These are phyloP conservation scores for Takakia lepidozioides DNA, from an alignment of 225 moss, liverwort and hornwort genomes.

Conservation along the genomic window DNA sequence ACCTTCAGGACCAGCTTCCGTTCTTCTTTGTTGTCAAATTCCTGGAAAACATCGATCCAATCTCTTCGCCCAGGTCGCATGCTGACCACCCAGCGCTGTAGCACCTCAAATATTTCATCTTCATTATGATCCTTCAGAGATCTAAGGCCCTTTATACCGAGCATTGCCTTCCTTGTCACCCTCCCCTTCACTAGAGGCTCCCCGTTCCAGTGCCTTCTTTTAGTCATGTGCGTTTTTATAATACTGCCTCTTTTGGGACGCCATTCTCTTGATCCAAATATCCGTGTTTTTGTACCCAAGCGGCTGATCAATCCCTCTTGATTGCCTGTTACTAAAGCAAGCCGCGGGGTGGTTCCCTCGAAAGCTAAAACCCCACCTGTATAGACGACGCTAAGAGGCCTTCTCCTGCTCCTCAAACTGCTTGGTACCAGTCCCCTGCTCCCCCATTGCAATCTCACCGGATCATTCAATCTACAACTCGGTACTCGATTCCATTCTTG, in stretches of 20 bases:
- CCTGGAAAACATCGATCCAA: neutral
- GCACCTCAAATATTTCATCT: constrained; percentile 26
- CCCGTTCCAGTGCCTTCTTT: constrained; percentile 42
- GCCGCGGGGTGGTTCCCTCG: too few species aligned
- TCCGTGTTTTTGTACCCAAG: too few species aligned
- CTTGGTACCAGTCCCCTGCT: too few species aligned
- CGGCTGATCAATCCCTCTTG: too few species aligned
- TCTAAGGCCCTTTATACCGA: constrained; percentile 44
- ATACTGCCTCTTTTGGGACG: constrained; percentile 4
- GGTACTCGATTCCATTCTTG: too few species aligned
- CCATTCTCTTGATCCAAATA: too few species aligned
- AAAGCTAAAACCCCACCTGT: too few species aligned
- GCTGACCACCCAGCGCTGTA: constrained; percentile 11
- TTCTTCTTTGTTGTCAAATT: neutral
- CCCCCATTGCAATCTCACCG: too few species aligned
- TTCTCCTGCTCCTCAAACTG: too few species aligned
- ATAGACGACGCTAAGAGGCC: too few species aligned
- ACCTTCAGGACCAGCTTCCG: constrained; percentile 2
- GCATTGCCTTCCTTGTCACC: constrained; percentile 65
- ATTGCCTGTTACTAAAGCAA: too few species aligned
- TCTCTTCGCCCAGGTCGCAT: neutral
- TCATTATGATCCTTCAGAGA: constrained; percentile 17
- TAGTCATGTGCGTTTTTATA: constrained; percentile 20
- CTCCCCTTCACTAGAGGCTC: constrained; percentile 55
- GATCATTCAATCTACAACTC: too few species aligned